These are phyloP conservation scores for Apostasia ramifera DNA, from an alignment of 106 monocot genomes.

Conservation along the genomic window DNA sequence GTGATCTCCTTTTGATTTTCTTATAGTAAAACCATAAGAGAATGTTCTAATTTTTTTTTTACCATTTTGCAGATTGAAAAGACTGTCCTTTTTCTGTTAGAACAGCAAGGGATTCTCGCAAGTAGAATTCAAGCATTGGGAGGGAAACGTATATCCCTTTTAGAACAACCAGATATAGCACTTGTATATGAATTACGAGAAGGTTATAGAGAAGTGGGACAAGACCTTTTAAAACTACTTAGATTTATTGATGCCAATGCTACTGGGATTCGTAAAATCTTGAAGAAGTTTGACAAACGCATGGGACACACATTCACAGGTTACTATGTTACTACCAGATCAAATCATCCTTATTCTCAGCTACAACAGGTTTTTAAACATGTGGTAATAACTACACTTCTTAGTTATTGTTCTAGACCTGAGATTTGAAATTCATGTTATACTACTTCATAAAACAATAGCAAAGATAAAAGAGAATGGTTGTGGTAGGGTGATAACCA, in stretches of 20 bases:
- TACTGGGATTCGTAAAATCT: slow-evolving; percentile 85
- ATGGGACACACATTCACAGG: slow-evolving; percentile 83
- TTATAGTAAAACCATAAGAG: not conserved
- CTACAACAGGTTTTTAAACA: slow-evolving; percentile 95
- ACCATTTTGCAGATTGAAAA: slow-evolving; percentile 71
- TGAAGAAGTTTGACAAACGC: slow-evolving; percentile 96
- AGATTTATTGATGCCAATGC: slow-evolving; percentile 91
- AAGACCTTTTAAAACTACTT: slow-evolving; percentile 82
- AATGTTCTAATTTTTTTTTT: not conserved
- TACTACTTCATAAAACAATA: too few relatives aligned
- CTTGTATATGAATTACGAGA: slow-evolving; percentile 55
- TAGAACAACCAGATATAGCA: slow-evolving; percentile 53
- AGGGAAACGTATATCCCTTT: slow-evolving; percentile 40
- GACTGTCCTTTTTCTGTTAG: slow-evolving; percentile 80
- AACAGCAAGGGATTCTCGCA: slow-evolving; percentile 89
- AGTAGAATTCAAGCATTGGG: slow-evolving; percentile 57
- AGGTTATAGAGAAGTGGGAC: slow-evolving; percentile 67
- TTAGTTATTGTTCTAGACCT: not conserved
- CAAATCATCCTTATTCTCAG: slow-evolving; percentile 98
- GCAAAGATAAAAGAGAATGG: too few relatives aligned
- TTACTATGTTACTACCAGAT: slow-evolving; percentile 75
- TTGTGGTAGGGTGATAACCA: too few relatives aligned
- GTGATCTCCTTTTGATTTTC: not conserved
- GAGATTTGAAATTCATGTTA: too few relatives aligned
- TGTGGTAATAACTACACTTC: slow-evolving; percentile 55